Evolutionary conservation across 768 basidiomycete genomes (phyloP), one percentile per base, ranked within the genome.

Genomic region (Termitomyces sp.): DNA sequence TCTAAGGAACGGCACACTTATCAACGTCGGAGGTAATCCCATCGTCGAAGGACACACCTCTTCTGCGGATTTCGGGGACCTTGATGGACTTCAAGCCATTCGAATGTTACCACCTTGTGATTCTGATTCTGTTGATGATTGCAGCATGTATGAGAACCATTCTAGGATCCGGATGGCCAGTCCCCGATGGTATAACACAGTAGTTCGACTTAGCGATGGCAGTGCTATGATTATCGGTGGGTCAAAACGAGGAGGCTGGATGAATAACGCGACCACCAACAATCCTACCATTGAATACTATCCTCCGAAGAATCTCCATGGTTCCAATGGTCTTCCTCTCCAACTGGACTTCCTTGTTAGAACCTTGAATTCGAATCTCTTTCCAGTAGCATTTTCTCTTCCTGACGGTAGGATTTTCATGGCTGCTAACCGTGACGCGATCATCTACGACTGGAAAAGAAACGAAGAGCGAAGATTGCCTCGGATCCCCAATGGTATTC

Each of bases 191-290:
- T 93, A 93, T 70, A 84, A 80, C 58, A 88, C 90, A 1, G 84
- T 82, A 3, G 58, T 90, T 47, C 80, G 88, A 45, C 76, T 92
- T 58, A 69, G 75, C 6, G 90, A 91, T 60, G 90, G 90, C n/a
- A 89, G 88, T 63, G 87, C 82, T 0, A 88, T 91, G 81, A 87
- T 93, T 46, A 78, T 93, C 44, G 90, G 90, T 1, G 91, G 91
- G 16, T 88, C 90, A 8, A 84, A 78, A 63, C 88, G 84, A 67
- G 90, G 90, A 8, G 91, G 90, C 10, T 92, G 90, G 89, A 91
- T 91, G 61, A 92, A 92, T 67, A 92, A 92, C 56, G 79, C 75
- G 26, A 89, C 88, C 3, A 81, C 82, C 58, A 89, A 91, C 73
- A 92, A 92, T 66, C 90, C 90, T 3, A 91, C 88, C 0, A 70